Evolutionary conservation across 352 stramenopile species (phyloP).

Genomic region (Phytophthora fragariae): DNA sequence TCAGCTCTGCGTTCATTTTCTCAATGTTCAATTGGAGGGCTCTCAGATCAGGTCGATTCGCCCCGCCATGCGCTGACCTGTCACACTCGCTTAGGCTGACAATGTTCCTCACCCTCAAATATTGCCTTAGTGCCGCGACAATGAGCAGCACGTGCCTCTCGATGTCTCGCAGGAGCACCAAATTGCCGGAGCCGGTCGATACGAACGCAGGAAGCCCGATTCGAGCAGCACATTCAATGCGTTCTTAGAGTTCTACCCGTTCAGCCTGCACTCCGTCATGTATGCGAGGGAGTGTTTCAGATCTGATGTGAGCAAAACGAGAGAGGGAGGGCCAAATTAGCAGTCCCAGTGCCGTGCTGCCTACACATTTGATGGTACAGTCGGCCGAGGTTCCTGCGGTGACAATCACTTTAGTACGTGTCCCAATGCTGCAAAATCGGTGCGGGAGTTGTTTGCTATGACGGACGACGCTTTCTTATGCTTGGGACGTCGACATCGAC

Average conservation of each 20-base stretch:
- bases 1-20: slow-evolving; percentile 34
- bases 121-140: slow-evolving; percentile 25
- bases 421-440: too few species aligned
- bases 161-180: slow-evolving; percentile 32
- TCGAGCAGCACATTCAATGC: slow-evolving; percentile 12
- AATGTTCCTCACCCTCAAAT: slow-evolving; percentile 19
- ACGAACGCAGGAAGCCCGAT: slow-evolving; percentile 29
- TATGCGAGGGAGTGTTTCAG: not conserved
- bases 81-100: not conserved
- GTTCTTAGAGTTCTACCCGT: slow-evolving; percentile 1
- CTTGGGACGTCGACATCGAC: too few species aligned
- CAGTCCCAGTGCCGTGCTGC: too few species aligned
- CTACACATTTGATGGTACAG: too few species aligned
- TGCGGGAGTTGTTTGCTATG: too few species aligned
- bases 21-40: slow-evolving; percentile 29
- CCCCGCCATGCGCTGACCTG: not conserved
- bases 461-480: too few species aligned
- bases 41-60: slow-evolving; percentile 10
- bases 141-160: slow-evolving; percentile 27
- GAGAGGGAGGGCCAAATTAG: not conserved
- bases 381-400: too few species aligned
- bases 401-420: too few species aligned
- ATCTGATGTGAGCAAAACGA: not conserved
- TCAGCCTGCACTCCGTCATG: slow-evolving; percentile 16
- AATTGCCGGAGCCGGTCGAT: slow-evolving; percentile 23